A percentile compares a stretch with the other conserved stretches of the same genome.
Conservation (phyloP, 306 rosid species). For the Lathyrus sativus region DNA sequence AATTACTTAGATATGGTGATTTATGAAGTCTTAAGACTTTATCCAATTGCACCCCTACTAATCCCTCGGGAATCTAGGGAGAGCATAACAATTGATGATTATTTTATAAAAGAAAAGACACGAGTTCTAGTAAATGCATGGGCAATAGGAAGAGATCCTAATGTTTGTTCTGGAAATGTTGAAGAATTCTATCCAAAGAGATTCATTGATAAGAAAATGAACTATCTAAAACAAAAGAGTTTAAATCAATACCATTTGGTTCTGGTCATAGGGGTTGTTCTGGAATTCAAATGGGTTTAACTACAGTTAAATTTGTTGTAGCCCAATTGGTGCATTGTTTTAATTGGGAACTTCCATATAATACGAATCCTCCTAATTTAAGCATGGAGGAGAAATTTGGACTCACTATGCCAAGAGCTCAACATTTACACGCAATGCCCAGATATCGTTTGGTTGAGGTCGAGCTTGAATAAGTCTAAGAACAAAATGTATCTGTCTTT, state of each 20-base stretch:
- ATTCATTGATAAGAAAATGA: conserved; percentile 3
- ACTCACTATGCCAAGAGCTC: background rate
- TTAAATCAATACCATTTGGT: conserved; percentile 43
- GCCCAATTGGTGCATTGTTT: conserved; percentile 9
- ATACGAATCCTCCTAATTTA: background rate
- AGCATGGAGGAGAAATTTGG: conserved; percentile 5
- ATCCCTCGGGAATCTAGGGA: too few species aligned
- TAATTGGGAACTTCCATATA: background rate
- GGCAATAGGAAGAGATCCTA: conserved; percentile 42
- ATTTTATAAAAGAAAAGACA: conserved; percentile 36
- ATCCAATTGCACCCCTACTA: too few species aligned
- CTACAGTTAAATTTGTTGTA: background rate
- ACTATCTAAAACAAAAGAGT: conserved; percentile 32
- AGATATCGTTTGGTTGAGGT: background rate
- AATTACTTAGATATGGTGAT: background rate
- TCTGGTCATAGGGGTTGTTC: conserved; percentile 43
- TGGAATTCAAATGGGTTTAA: conserved; percentile 5
- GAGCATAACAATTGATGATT: conserved; percentile 25
- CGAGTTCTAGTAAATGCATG: conserved; percentile 30
- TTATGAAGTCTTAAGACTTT: too few species aligned
- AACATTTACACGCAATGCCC: background rate
- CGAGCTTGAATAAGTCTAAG: too few species aligned
- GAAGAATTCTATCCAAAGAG: conserved; percentile 41
- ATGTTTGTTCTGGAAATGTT: conserved; percentile 39
- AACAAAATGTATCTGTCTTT: too few species aligned